These are phyloP conservation scores for Apophysomyces variabilis DNA, from an alignment of 371 early-diverging fungal genomes.

Conservation along the genomic window DNA sequence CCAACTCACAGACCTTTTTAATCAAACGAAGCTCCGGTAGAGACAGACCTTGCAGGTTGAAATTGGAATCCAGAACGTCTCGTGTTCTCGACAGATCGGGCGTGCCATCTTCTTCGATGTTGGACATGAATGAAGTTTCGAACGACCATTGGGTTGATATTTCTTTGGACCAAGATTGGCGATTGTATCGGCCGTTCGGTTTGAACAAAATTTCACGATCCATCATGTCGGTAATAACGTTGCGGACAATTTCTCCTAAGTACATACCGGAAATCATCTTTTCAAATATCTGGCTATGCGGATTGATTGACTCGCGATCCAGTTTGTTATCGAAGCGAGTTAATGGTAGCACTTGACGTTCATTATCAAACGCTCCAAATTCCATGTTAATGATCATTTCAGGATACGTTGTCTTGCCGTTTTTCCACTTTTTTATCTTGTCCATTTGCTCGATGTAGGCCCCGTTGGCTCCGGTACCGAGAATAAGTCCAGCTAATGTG, in stretches of 20 bases:
- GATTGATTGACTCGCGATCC: conserved; percentile 84
- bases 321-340: conserved; percentile 86
- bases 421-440: conserved; percentile 77
- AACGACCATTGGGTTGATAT: conserved; percentile 80
- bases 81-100: conserved; percentile 66
- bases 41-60: conserved; percentile 68
- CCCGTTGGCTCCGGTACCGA: conserved; percentile 97
- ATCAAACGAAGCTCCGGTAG: conserved; percentile 81
- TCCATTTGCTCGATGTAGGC: conserved; percentile 87
- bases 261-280: conserved; percentile 97
- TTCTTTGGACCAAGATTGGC: conserved; percentile 65
- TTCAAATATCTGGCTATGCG: conserved; percentile 84
- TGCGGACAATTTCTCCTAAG: conserved; percentile 91
- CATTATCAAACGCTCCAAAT: conserved; percentile 90
- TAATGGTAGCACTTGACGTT: conserved; percentile 75
- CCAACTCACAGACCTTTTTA: conserved; percentile 81
- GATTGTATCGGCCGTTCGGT: conserved; percentile 19
- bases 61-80: conserved; percentile 78
- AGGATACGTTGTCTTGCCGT: conserved; percentile 35
- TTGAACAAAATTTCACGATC: conserved; percentile 80
- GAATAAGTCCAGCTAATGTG: conserved; percentile 87
- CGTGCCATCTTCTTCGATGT: conserved; percentile 85
- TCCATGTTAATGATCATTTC: conserved; percentile 95
- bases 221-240: conserved; percentile 79
- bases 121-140: conserved; percentile 91